Percentiles rank a stretch among this genome's conserved stretches.
phyloP scores from a whole-genome alignment of 2,329 filamentous ascomycete species.

The Endocalyx cinctus region DNA sequence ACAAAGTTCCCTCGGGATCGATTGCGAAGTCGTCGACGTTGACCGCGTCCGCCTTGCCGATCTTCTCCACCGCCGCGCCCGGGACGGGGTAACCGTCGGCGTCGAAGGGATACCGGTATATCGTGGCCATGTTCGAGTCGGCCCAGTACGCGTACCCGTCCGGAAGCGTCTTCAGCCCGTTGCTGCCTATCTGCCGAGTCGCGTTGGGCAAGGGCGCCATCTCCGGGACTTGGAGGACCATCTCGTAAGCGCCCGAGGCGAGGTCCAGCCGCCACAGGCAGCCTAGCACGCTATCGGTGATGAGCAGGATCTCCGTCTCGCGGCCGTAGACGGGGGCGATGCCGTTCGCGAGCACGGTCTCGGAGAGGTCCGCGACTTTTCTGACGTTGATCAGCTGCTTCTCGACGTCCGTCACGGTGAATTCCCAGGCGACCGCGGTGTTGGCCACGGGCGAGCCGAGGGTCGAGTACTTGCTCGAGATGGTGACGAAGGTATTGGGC shows the following conservation, averaged over 20 bases:
- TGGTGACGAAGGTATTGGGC: slow-evolving; percentile 17
- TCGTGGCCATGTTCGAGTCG: slow-evolving; percentile 13
- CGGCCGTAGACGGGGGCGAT: slow-evolving; percentile 12
- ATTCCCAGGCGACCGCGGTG: slow-evolving; percentile 13
- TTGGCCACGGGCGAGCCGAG: slow-evolving; percentile 8
- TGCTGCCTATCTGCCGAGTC: slow-evolving; percentile 15
- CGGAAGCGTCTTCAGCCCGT: slow-evolving; percentile 24
- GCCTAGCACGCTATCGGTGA: slow-evolving; percentile 22
- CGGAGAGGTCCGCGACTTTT: slow-evolving; percentile 11
- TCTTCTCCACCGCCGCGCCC: slow-evolving; percentile 10
- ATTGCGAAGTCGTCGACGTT: slow-evolving; percentile 23
- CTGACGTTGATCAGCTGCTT: slow-evolving; percentile 12
- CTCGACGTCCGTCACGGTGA: slow-evolving; percentile 6
- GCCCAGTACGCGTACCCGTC: slow-evolving; percentile 23
- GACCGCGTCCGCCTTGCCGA: slow-evolving; percentile 11
- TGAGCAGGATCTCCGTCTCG: slow-evolving; percentile 18
- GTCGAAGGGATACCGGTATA: slow-evolving; percentile 16
- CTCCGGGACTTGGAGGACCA: slow-evolving; percentile 16
- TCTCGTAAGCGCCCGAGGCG: slow-evolving; percentile 10
- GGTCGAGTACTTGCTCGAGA: slow-evolving; percentile 9
- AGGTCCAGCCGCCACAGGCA: slow-evolving; percentile 22
- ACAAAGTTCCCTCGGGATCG: slow-evolving; percentile 13
- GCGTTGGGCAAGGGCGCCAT: slow-evolving; percentile 15
- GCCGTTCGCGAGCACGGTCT: slow-evolving; percentile 20
- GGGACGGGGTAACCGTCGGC: slow-evolving; percentile 9